Evolutionary conservation across 2,329 filamentous ascomycete species (phyloP).

Genomic region (Incumbomyces delicatus): DNA sequence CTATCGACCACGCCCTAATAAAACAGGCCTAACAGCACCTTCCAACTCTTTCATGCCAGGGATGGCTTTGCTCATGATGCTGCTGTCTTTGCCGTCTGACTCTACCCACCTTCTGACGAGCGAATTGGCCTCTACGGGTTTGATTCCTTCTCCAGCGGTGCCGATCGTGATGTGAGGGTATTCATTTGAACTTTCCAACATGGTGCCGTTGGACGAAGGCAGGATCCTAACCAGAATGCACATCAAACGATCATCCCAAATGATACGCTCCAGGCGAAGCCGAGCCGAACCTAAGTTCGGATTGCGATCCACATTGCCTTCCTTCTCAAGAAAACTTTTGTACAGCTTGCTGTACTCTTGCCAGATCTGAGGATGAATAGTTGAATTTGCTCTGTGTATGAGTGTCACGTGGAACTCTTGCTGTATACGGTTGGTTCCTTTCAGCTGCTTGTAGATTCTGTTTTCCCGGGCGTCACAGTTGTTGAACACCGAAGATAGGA

Average conservation of each 20-base stretch:
- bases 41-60: conserved; percentile 46
- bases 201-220: conserved; percentile 33
- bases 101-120: conserved; percentile 67
- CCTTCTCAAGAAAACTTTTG: conserved; percentile 19
- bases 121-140: conserved; percentile 91
- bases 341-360: conserved; percentile 57
- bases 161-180: conserved; percentile 85
- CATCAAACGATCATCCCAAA: conserved; percentile 85
- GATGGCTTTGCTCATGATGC: conserved; percentile 45
- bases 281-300: conserved; percentile 28
- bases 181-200: conserved; percentile 63
- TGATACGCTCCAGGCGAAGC: conserved; percentile 54
- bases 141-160: conserved; percentile 62
- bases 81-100: conserved; percentile 34
- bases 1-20: conserved; percentile 29
- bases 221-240: conserved; percentile 70
- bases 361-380: conserved; percentile 63
- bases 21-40: conserved; percentile 44
- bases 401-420: conserved; percentile 87
- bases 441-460: conserved; percentile 67
- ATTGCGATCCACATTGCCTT: conserved; percentile 22
- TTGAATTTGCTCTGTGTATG: conserved; percentile 63
- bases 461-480: conserved; percentile 43
- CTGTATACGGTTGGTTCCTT: conserved; percentile 66
- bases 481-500: conserved; percentile 63